phyloP scores from a whole-genome alignment of 345 rosid species.

The Corymbia maculata region DNA sequence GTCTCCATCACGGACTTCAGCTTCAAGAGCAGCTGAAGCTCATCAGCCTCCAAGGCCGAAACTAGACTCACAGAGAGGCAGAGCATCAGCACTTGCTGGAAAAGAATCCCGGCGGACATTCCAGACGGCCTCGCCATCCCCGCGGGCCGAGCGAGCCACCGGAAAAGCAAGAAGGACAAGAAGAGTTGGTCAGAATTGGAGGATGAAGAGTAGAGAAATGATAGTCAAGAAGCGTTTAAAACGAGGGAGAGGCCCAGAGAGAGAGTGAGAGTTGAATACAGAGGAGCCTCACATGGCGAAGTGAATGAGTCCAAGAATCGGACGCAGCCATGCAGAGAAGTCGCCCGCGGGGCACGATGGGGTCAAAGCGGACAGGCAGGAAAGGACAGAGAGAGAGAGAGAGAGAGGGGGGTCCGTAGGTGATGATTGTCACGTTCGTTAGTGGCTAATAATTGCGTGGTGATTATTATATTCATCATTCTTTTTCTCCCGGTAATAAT shows the following conservation, averaged over 20 bases:
- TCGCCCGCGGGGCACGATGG: neutral
- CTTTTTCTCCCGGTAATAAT: neutral
- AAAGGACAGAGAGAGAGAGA: neutral
- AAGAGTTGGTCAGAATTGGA: neutral
- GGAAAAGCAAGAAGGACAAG: neutral
- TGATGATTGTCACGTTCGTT: neutral
- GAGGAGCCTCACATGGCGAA: neutral
- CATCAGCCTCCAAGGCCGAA: slow-evolving; percentile 10
- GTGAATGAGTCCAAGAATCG: neutral
- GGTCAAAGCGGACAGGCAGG: neutral
- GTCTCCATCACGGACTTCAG: slow-evolving; percentile 31
- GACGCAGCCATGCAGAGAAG: neutral
- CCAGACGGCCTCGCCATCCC: neutral
- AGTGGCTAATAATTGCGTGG: neutral
- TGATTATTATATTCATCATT: neutral
- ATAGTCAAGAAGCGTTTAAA: neutral
- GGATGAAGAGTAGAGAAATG: neutral
- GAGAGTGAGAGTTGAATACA: neutral
- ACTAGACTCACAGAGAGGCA: neutral
- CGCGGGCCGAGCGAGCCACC: neutral
- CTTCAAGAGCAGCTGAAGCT: slow-evolving; percentile 26
- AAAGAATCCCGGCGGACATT: neutral
- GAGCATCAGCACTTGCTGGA: neutral
- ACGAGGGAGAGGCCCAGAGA: neutral
- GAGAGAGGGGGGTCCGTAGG: neutral